A percentile compares a stretch with the other conserved stretches of the same genome.
Evolutionary conservation across 2,329 filamentous ascomycete genomes (phyloP).

Genomic region (Curvularia lunata): DNA sequence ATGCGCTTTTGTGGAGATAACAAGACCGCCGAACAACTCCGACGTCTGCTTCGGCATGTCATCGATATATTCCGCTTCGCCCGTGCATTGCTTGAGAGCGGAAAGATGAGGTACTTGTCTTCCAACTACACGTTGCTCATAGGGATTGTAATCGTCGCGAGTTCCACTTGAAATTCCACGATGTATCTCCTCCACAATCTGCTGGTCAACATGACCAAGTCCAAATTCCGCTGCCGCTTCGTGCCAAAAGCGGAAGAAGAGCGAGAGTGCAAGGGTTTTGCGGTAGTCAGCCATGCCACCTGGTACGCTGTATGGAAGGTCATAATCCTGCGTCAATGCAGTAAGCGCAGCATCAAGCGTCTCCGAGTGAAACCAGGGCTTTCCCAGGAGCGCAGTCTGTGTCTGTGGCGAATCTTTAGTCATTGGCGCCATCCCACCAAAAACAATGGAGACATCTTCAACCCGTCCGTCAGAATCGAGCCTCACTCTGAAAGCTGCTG

Average conservation of each 20-base stretch:
- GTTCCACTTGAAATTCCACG: constrained; percentile 77
- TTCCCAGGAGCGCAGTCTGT: constrained; percentile 73
- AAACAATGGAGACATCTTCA: constrained; percentile 77
- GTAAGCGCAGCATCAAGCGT: constrained; percentile 87
- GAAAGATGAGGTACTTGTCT: constrained; percentile 85
- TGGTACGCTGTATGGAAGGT: constrained; percentile 84
- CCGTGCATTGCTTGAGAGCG: constrained; percentile 88
- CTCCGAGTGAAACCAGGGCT: constrained; percentile 76
- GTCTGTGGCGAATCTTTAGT: constrained; percentile 81
- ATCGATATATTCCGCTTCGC: constrained; percentile 93
- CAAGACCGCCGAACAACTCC: constrained; percentile 84
- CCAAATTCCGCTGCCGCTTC: constrained; percentile 73
- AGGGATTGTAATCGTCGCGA: constrained; percentile 78
- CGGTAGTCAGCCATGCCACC: constrained; percentile 97
- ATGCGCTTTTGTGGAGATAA: constrained; percentile 85
- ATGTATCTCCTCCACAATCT: constrained; percentile 82
- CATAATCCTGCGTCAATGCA: constrained; percentile 81
- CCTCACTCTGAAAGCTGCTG: constrained; percentile 77
- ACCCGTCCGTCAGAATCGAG: constrained; percentile 73
- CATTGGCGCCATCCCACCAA: constrained; percentile 91
- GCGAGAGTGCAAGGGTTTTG: constrained; percentile 83
- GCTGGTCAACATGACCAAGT: constrained; percentile 65
- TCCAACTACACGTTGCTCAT: constrained; percentile 81
- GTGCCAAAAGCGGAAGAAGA: constrained; percentile 98
- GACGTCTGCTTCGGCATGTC: constrained; percentile 85